Evolutionary conservation across 2,329 filamentous ascomycete genomes (phyloP), one percentile per base, ranked within the genome.

Genomic region (Akanthomyces dipterigenus): DNA sequence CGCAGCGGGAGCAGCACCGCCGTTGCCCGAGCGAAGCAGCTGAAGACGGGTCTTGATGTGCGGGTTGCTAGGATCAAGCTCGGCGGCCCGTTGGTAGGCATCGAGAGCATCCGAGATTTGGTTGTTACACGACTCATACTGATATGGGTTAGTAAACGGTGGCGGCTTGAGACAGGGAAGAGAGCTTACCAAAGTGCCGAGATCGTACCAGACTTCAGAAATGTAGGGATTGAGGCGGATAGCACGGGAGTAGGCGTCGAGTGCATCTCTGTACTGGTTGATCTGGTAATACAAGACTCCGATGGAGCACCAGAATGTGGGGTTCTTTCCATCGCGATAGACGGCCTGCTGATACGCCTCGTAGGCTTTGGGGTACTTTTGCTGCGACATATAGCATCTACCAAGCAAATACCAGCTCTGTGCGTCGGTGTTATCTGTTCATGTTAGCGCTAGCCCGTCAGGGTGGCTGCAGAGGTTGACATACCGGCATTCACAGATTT

Each of bases 101-200:
- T 99, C 95, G 49, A 98, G 82, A 1, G 95, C 95, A 79, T 99
- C 95, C 57, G 88, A 91, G 62, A 96, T 96, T 76, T 99, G 95
- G 77, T 98, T 98, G 81, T 99, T 98, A 76, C 95, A 99, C 28
- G 92, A 96, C 75, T 99, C 95, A 71, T 99, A 99, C 89, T 96
- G 67, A 31, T 18, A 14, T 9, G 16, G 18, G 45, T 61, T 56
- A 42, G 24, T 40, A 51, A 50, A 70, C 80, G 66, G 79, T n/a
- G n/a, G 57, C 5, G 7, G 5, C 34, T 16, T 38, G 49, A 53
- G 20, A 42, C 5, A 20, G 40, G 62, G 62, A 61, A 54, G 68
- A 64, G 70, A 64, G 83, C 89, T 80, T 84, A 96, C 91, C 80
- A 99, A 72, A 68, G 95, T 99, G 64, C 95, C 95, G 43, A 99